Base-by-base conservation (phyloP, 768 basidiomycete species). In the Auriscalpium vulgare region DNA sequence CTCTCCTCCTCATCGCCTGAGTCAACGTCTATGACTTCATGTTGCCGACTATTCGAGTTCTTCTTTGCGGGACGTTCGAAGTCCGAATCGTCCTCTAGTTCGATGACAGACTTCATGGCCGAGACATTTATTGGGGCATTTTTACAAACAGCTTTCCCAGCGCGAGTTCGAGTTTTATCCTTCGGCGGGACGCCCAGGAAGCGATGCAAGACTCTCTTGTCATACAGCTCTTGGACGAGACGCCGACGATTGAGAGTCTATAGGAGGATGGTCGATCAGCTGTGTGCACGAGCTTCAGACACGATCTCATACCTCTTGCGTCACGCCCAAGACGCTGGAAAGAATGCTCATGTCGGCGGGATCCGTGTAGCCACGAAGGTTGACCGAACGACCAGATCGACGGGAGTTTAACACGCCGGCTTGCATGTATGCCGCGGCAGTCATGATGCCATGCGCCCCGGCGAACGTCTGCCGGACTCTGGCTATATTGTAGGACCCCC, bases 381-480 rank as follows among this genome's bases (percentile, higher is more conserved):
- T 71, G 37, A 78, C 66, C 8, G 76, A 72, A 3, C 75, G 76
- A 2, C 84, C 80, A 43, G 76, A 70, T 29, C 74, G 77, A 13
- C 81, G 76, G 11, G 88, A 75, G 47, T 71, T 75, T 44, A 92
- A 71, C 47, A 86, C 78, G 8, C 82, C 80, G 13, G 85, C 84
- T 19, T 80, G 78, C 59, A 80, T 59, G 63, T 82, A 90, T 37
- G 90, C 78, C 1, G 85, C 80, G 0, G 88, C 78, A n/a, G 85
- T 85, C 66, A 99, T 75, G 44, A 90, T 88, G 29, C 75, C 78
- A 67, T 79, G 77, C 14, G 88, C 95, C 2, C 95, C 95, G 0
- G 88, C 85, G 58, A 98, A 78, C 3, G 91, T 87, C 50, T 82
- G 80, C 21, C 85, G 84, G 40, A 98, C 93, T 65, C 85, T 86